Base-by-base conservation (phyloP, 805 yeast genomes). In the Schizosaccharomyces pombe region DNA sequence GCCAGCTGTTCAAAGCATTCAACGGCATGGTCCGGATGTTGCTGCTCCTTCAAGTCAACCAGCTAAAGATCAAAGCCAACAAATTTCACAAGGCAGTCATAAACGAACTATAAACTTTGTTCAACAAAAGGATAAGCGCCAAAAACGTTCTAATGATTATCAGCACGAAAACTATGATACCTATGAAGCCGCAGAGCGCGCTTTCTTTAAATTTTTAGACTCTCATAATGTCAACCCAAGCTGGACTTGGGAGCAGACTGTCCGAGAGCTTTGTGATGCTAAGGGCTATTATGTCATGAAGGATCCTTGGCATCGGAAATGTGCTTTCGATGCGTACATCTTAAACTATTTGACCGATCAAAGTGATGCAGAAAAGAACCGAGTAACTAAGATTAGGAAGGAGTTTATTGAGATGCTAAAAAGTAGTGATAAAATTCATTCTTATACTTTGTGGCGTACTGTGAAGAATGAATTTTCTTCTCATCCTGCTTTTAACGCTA, bases 231-330 rank as follows among this genome's bases (percentile, higher is more conserved):
- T 85, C 2, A 86, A 80, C 63, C 73, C 82, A 0, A 74, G 81
- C 0, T 82, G 89, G 87, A 73, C 91, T 0, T 85, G 85, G 64
- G 76, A 73, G 52, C 70, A 70, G 56, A 80, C 82, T 0, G 77
- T 85, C 66, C 72, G 75, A 24, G 65, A 67, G 16, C 75, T 81
- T 56, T 72, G 81, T 16, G 63, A 61, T 2, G 79, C 80, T 58
- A 75, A 79, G 1, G 68, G 78, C 14, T 86, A 83, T 61, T 82
- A 89, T 87, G 65, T 70, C 4, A 65, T 84, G 1, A 66, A 70
- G 4, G 83, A 81, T 61, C 73, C 94, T 0, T 60, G 79, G 16
- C 67, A 71, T 58, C 73, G 87, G 55, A 76, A 77, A 59, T 68
- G 68, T 28, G 63, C 76, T 26, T 85, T 79, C 65, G 91, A 85